phyloP scores from a whole-genome alignment of 2,329 filamentous ascomycete species.

The Stachybotrys elegans region DNA sequence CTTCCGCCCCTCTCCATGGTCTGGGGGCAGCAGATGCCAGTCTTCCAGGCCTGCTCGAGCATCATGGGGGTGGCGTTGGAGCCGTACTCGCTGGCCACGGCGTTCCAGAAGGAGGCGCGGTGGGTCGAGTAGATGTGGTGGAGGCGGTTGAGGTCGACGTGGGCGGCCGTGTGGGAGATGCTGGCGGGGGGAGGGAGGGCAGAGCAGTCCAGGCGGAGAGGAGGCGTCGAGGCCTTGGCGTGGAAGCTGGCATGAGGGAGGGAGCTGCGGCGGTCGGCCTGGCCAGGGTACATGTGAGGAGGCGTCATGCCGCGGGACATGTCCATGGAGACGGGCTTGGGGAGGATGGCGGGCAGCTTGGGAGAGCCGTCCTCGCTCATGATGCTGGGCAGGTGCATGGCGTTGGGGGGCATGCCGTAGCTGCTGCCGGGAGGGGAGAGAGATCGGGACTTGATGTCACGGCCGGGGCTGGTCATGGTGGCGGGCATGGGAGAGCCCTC shows the following conservation, averaged over 20 bases:
- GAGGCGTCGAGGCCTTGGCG: constrained; percentile 31
- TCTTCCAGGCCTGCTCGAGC: constrained; percentile 67
- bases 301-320: constrained; percentile 32
- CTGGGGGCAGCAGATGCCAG: constrained; percentile 33
- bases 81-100: constrained; percentile 69
- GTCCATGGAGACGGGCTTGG: constrained; percentile 56
- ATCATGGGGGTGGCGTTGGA: constrained; percentile 54
- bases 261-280: constrained; percentile 39
- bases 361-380: constrained; percentile 37
- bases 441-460: constrained; percentile 43
- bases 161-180: constrained; percentile 28
- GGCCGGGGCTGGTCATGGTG: constrained; percentile 45
- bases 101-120: constrained; percentile 67
- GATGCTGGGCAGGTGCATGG: constrained; percentile 48
- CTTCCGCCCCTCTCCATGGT: not conserved
- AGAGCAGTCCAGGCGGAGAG: constrained; percentile 57
- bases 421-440: constrained; percentile 43
- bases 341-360: constrained; percentile 57
- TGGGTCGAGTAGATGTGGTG: constrained; percentile 66
- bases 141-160: constrained; percentile 61
- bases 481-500: constrained; percentile 46
- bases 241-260: constrained; percentile 36
- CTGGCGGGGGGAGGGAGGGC: constrained; percentile 31
- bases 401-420: constrained; percentile 40
- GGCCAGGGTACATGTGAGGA: constrained; percentile 34